Evolutionary conservation across 73 alveolate species (phyloP), one percentile per base, ranked within the genome.

Genomic region (Paramecium caudatum): DNA sequence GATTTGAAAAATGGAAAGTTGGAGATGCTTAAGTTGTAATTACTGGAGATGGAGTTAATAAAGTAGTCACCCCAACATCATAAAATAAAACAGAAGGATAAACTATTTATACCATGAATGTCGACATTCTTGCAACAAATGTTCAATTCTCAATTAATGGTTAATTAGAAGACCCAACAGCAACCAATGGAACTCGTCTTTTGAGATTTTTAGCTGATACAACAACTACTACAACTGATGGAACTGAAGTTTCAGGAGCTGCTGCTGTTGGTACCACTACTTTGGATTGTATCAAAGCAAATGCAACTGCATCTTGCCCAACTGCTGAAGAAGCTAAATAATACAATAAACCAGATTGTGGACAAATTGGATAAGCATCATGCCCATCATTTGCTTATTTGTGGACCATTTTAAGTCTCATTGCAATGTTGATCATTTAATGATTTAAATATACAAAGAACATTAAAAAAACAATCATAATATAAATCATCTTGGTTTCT

Each of bases 281-380:
- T 13, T 30, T 65, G 39, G 83, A 65, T 25, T 65, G 83, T 43
- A 65, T 65, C 5, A 65, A 65, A 8, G 34, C 27, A 15, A 49
- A 65, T 65, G 83, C 50, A 9, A 65, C 27, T 16, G 27, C 83
- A 32, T 30, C 50, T 12, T 65, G 83, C 49, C 83, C 83, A 30
- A 65, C 83, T 5, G 39, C 34, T 33, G 47, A 65, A 36, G 83
- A 65, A 65, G 83, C 83, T 10, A 65, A 33, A 13, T 15, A 36
- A 2, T 65, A 33, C 55, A 65, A 65, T 10, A 65, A 65, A 15
- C 83, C 83, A 30, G 83, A 65, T 65, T 65, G 83, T 16, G 83
- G 83, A 65, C 16, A 27, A 9, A 16, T 36, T 65, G 83, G 80
- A 23, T 23, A 55, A 23, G 0, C 13, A n/a, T n/a, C n/a, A n/a